Conservation (phyloP, 2,329 filamentous ascomycete species). For the Byssoonygena ceratinophila region DNA sequence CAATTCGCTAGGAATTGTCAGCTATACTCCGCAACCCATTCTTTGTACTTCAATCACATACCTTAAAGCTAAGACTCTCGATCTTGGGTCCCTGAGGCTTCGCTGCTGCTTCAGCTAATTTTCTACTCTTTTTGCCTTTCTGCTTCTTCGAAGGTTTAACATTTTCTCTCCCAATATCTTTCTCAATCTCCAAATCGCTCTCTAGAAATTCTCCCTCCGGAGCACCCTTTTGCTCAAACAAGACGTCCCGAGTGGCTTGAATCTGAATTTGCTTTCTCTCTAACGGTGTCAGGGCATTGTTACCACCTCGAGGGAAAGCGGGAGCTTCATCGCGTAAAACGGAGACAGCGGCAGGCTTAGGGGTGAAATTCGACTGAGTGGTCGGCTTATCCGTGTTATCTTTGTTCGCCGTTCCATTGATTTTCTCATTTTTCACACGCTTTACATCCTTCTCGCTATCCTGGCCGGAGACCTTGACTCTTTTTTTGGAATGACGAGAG, state of each 20-base stretch:
- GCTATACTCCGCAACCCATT: slow-evolving; percentile 13
- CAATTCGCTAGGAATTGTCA: slow-evolving; percentile 55
- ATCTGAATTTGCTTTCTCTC: slow-evolving; percentile 95
- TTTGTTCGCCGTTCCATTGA: slow-evolving; percentile 17
- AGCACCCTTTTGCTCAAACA: slow-evolving; percentile 68
- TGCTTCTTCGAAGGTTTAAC: slow-evolving; percentile 36
- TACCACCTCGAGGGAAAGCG: slow-evolving; percentile 85
- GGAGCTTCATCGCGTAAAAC: slow-evolving; percentile 66
- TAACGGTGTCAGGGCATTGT: slow-evolving; percentile 77
- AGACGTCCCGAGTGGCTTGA: slow-evolving; percentile 80
- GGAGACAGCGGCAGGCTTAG: slow-evolving; percentile 25
- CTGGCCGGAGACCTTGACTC: slow-evolving; percentile 32
- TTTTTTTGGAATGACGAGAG: slow-evolving; percentile 32
- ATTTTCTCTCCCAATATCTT: slow-evolving; percentile 32
- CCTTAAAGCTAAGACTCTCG: slow-evolving; percentile 83
- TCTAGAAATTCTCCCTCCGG: slow-evolving; percentile 40
- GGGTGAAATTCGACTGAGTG: slow-evolving; percentile 15
- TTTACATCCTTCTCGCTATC: slow-evolving; percentile 29
- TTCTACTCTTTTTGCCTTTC: slow-evolving; percentile 34
- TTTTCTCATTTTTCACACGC: slow-evolving; percentile 22
- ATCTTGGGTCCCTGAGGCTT: slow-evolving; percentile 55
- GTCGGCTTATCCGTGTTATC: slow-evolving; percentile 18
- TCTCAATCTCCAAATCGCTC: slow-evolving; percentile 19
- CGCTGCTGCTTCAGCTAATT: slow-evolving; percentile 40
- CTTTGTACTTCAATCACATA: slow-evolving; percentile 31